phyloP scores from a whole-genome alignment of 257 asterid species.

The Nemophila menziesii region DNA sequence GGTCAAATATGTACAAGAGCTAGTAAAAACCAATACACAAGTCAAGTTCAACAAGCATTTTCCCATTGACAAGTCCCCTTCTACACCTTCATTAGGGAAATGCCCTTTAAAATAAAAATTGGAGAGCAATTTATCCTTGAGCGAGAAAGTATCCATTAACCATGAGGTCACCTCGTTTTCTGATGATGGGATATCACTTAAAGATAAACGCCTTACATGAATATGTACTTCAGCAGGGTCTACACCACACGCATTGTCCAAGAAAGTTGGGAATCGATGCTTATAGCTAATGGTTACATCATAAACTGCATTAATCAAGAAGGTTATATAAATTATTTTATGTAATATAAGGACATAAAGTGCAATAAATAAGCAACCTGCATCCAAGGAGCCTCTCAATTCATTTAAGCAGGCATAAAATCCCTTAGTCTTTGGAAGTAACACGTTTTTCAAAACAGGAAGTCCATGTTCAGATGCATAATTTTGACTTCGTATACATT shows the following conservation, averaged over 20 bases:
- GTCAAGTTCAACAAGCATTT: constrained; percentile 42
- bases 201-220: constrained; percentile 44
- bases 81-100: constrained; percentile 58
- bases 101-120: constrained; percentile 47
- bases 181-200: constrained; percentile 42
- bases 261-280: constrained; percentile 55
- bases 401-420: constrained; percentile 59
- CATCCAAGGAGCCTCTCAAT: constrained; percentile 64
- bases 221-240: constrained; percentile 91
- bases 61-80: constrained; percentile 36
- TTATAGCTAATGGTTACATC: constrained; percentile 81
- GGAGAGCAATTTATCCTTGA: constrained; percentile 57
- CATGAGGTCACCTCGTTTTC: constrained; percentile 45
- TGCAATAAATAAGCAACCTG: constrained; percentile 66
- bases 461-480: constrained; percentile 72
- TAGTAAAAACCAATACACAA: constrained; percentile 43
- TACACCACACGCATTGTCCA: constrained; percentile 75
- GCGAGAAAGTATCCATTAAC: constrained; percentile 56
- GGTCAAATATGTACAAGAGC: constrained; percentile 44
- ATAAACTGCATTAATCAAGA: constrained; percentile 45
- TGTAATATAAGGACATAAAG: not conserved
- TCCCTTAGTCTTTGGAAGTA: constrained; percentile 82
- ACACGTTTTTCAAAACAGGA: constrained; percentile 66
- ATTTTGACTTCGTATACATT: constrained; percentile 61
- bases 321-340: no score